Evolutionary conservation across 257 asterid genomes (phyloP), one percentile per base, ranked within the genome.

Genomic region (Solanum bulbocastanum): DNA sequence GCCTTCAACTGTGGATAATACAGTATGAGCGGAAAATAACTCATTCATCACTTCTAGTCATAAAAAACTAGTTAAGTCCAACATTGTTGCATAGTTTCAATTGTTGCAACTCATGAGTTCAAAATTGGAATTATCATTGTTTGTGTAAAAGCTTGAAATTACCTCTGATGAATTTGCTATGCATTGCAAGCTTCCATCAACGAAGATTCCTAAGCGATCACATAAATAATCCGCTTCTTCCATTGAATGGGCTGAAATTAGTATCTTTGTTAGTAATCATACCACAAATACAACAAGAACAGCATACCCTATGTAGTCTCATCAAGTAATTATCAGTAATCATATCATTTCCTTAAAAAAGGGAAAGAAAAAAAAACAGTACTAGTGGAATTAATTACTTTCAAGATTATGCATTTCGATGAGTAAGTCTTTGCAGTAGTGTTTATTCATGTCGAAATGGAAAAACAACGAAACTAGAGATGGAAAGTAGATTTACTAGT

Each of bases 211-310:
- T 46, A 97, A 93, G 68, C 98, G 95, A 83, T 97, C 98, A 78
- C 99, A 97, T 86, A 97, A 91, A 90, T 95, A 95, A 89, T 97
- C 99, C 0, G 99, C 99, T 93, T 97, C 99, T 93, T 97, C 99
- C 99, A 97, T 96, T 16, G 99, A 96, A 94, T 97, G 99, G 13
- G 99, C 99, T 97, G 96, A 86, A 90, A 90, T 37, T 10, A 87
- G 62, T 18, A 30, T 81, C 18, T 81, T 10, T 81, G 2, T 81
- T 36, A 81, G 85, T 79, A 46, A 79, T 27, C 66, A 44, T 2
- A 37, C 20, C 33, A 36, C 68, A 3, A 44, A 44, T 16, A 62
- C 32, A 23, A 62, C 69, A 65, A n/a, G 8, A 62, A 10, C 66
- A 56, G 3, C 33, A 65, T 10, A n/a, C 4, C 2, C 33, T 10